Evolutionary conservation across 805 yeast genomes (phyloP).

Genomic region (Candida adriatica): DNA sequence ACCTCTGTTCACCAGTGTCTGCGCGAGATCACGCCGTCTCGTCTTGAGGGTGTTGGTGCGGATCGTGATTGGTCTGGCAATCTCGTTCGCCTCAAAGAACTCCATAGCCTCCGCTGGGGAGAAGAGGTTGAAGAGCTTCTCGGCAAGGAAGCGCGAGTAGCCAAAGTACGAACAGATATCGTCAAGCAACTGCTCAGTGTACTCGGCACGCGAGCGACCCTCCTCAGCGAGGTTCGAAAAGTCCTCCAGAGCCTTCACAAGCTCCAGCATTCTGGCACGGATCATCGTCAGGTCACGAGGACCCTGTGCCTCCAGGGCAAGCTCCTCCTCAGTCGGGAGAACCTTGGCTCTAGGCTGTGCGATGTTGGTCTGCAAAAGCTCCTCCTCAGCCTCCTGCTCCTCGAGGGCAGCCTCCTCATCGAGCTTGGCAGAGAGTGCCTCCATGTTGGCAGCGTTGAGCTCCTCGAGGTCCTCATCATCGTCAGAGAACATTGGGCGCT

Average conservation of each 20-base stretch:
- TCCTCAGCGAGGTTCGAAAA: slow-evolving; percentile 77
- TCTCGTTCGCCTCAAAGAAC: slow-evolving; percentile 97
- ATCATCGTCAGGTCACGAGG: slow-evolving; percentile 75
- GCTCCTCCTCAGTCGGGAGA: slow-evolving; percentile 66
- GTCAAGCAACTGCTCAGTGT: slow-evolving; percentile 64
- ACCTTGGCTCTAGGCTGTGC: slow-evolving; percentile 70
- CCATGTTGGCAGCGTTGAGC: slow-evolving; percentile 78
- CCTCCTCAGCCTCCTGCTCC: slow-evolving; percentile 57
- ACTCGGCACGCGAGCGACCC: slow-evolving; percentile 81
- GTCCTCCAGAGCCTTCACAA: slow-evolving; percentile 89
- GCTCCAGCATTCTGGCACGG: slow-evolving; percentile 92
- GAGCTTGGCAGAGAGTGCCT: slow-evolving; percentile 59
- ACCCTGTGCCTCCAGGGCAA: slow-evolving; percentile 37
- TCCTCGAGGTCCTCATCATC: slow-evolving; percentile 65
- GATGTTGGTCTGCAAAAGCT: slow-evolving; percentile 49
- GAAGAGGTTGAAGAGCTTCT: slow-evolving; percentile 84
- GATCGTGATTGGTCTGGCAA: slow-evolving; percentile 91
- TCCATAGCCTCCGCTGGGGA: slow-evolving; percentile 96
- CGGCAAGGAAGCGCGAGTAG: slow-evolving; percentile 86
- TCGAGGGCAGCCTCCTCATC: slow-evolving; percentile 55
- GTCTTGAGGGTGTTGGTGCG: slow-evolving; percentile 96
- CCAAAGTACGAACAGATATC: slow-evolving; percentile 95
- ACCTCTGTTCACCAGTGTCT: slow-evolving; percentile 90
- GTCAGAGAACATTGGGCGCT: slow-evolving; percentile 23
- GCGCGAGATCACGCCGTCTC: slow-evolving; percentile 93